Conservation (phyloP, 352 stramenopile genomes). For the Phytophthora boehmeriae region DNA sequence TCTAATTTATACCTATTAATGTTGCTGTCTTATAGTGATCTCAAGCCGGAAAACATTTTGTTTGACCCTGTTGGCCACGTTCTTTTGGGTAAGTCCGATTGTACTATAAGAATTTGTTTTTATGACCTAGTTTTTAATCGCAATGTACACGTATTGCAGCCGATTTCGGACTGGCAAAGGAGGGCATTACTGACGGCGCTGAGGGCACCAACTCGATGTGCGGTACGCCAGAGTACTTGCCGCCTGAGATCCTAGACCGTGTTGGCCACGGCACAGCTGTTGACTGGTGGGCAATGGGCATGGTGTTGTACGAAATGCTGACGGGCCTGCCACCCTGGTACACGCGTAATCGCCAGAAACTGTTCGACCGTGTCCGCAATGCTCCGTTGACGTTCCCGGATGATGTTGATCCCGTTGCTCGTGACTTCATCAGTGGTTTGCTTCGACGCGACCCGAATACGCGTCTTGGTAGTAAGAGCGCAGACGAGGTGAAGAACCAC, state of each 20-base stretch:
- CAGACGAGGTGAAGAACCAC: conserved; percentile 87
- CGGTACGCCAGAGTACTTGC: conserved; percentile 92
- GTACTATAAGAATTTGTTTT: not conserved
- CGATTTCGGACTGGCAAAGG: conserved; percentile 90
- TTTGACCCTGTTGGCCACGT: conserved; percentile 81
- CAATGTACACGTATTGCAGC: conserved; percentile 32
- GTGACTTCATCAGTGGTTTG: conserved; percentile 83
- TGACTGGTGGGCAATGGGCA: conserved; percentile 93
- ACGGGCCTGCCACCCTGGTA: conserved; percentile 93
- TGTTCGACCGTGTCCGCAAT: conserved; percentile 91
- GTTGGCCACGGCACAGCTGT: conserved; percentile 90
- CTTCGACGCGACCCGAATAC: conserved; percentile 83
- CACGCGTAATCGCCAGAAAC: conserved; percentile 92
- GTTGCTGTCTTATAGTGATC: conserved; percentile 42
- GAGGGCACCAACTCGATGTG: conserved; percentile 91
- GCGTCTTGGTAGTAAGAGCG: conserved; percentile 75
- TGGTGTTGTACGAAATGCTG: conserved; percentile 95
- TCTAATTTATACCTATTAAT: conserved; percentile 8
- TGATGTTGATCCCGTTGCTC: conserved; percentile 71
- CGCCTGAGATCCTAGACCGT: conserved; percentile 91
- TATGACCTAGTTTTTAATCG: conserved; percentile 3
- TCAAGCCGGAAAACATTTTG: conserved; percentile 90
- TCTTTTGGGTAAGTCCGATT: conserved; percentile 50
- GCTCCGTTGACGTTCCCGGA: conserved; percentile 90
- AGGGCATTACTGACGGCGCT: conserved; percentile 83